Base-by-base conservation (phyloP, 805 yeast genomes). In the Candida quercuum region DNA sequence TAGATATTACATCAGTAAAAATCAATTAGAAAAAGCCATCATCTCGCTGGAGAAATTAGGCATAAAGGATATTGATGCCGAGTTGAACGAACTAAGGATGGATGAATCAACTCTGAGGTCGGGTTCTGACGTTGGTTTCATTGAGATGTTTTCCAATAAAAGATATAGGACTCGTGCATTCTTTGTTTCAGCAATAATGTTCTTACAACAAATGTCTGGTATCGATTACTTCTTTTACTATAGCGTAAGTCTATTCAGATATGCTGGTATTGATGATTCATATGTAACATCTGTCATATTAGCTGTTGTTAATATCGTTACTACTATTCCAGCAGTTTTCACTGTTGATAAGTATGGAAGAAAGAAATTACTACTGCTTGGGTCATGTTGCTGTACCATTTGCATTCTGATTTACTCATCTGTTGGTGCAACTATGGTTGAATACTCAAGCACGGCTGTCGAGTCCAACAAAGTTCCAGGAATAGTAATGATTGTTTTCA, bases 181-280 rank as follows among this genome's bases (percentile, higher is more conserved):
- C 22, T 65, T 75, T 43, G 86, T 86, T 49, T 57, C 76, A 28
- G 47, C 72, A 45, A 60, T 79, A 37, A 82, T 78, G 72, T 64
- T 72, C 13, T 57, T 75, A 38, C 81, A 76, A 56, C 86, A 80
- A 54, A 66, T 76, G 49, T 68, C 76, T 23, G 87, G 87, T 42
- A 71, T 78, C 38, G 80, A 80, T 60, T 80, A 76, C 59, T 76
- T 80, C 47, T 78, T 81, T 64, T 79, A 76, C 58, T 80, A 73
- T 47, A 81, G 83, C 32, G 72, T 80, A n/a, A 60, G 72, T 10
- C 69, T 80, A 40, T 79, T 81, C 33, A 64, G 54, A 50, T 69
- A 74, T 37, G 73, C 69, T 35, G 76, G 76, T 41, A 60, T 78
- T 57, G 49, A 57, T 28, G 78, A 76, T 53, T 68, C 81, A 7